These are phyloP conservation scores for Hortaea werneckii DNA, from an alignment of 2,329 filamentous ascomycete species.

Conservation along the genomic window DNA sequence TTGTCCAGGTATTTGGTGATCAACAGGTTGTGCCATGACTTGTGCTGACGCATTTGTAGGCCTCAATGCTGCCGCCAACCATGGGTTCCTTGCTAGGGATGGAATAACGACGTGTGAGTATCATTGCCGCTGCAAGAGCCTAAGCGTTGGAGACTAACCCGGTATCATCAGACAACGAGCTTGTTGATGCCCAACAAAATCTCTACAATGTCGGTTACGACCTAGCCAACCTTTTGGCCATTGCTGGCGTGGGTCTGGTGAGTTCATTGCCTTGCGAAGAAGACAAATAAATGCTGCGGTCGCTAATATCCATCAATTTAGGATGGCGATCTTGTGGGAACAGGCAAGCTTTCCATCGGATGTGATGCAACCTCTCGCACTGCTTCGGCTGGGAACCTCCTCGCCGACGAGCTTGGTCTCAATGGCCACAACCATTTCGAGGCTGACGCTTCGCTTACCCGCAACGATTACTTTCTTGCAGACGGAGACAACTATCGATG, in stretches of 20 bases:
- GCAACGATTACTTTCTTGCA: slow-evolving; percentile 31
- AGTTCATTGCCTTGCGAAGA: too few species aligned
- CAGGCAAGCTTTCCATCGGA: slow-evolving; percentile 34
- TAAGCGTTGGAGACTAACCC: too few species aligned
- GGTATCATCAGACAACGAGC: slow-evolving; percentile 27
- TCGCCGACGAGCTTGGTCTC: slow-evolving; percentile 32
- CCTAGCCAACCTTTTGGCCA: slow-evolving; percentile 30
- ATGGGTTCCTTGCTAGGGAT: slow-evolving; percentile 34
- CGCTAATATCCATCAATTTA: too few species aligned
- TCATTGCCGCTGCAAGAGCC: too few species aligned
- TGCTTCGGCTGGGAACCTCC: slow-evolving; percentile 23
- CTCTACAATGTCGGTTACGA: slow-evolving; percentile 37
- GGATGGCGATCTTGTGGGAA: slow-evolving; percentile 32
- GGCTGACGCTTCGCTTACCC: slow-evolving; percentile 30
- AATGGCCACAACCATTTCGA: slow-evolving; percentile 38
- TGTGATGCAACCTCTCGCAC: slow-evolving; percentile 36
- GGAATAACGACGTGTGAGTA: slow-evolving; percentile 34
- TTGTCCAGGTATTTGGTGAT: slow-evolving; percentile 25
- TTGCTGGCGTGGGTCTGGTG: slow-evolving; percentile 28
- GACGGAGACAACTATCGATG: slow-evolving; percentile 22
- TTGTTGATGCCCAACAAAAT: too few species aligned
- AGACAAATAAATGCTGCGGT: too few species aligned
- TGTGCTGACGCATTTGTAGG: too few species aligned
- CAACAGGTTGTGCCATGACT: too few species aligned
- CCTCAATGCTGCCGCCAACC: slow-evolving; percentile 34